Evolutionary conservation across 1,139 yeast species (phyloP).

Genomic region (Scheffersomyces quercinus): DNA sequence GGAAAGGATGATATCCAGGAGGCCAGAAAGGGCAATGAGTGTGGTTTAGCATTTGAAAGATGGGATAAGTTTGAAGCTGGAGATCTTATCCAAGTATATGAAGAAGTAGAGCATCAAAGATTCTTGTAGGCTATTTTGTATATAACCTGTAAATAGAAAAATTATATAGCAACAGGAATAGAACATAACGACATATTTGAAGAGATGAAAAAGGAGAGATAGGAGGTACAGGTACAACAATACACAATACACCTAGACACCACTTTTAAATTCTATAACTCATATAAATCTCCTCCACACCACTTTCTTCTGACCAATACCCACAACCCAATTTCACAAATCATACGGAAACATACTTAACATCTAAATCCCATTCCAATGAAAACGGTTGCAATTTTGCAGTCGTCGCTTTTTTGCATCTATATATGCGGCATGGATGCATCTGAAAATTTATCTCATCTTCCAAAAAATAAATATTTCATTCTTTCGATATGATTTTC

Average conservation of each 20-base stretch:
- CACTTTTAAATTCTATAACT: not conserved
- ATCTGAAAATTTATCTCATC: too few relatives aligned
- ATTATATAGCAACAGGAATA: not conserved
- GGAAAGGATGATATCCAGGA: constrained; percentile 79
- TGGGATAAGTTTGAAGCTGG: constrained; percentile 77
- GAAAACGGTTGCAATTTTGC: not conserved
- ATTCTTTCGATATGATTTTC: too few relatives aligned
- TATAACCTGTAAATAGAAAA: constrained; percentile 4
- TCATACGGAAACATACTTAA: too few relatives aligned
- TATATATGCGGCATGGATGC: too few relatives aligned
- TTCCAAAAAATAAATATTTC: too few relatives aligned
- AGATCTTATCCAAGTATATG: constrained; percentile 73
- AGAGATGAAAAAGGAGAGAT: not conserved
- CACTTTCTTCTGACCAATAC: not conserved
- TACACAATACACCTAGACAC: not conserved
- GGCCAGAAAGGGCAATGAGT: constrained; percentile 83
- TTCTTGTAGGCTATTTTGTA: constrained; percentile 44
- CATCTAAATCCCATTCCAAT: not conserved
- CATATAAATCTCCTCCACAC: not conserved
- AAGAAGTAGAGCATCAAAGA: constrained; percentile 67
- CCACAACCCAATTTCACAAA: not conserved
- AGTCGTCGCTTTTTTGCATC: too few relatives aligned
- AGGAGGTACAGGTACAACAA: not conserved
- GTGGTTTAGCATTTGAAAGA: constrained; percentile 76
- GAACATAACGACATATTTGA: not conserved